These are phyloP conservation scores for Scheffersomyces quercinus DNA, from an alignment of 1,139 yeast species.

Conservation along the genomic window DNA sequence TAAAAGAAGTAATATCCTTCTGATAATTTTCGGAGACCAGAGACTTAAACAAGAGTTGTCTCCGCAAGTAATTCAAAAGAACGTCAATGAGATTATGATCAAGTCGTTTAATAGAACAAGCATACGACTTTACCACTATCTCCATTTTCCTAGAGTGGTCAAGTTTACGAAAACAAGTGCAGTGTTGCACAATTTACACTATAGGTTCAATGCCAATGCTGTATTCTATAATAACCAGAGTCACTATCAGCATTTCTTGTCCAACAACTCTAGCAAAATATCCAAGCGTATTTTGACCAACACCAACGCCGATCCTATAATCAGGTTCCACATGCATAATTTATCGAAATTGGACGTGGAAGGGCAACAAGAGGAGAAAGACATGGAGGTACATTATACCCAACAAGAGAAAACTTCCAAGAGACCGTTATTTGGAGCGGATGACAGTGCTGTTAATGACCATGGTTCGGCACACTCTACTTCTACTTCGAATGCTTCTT, in stretches of 20 bases:
- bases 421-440: too few species aligned
- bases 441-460: neutral
- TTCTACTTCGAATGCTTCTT: neutral
- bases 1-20: slow-evolving; percentile 21
- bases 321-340: slow-evolving; percentile 12
- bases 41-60: slow-evolving; percentile 8
- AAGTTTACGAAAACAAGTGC: slow-evolving; percentile 10
- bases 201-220: slow-evolving; percentile 5
- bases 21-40: slow-evolving; percentile 20
- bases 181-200: slow-evolving; percentile 7
- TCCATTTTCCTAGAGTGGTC: slow-evolving; percentile 20
- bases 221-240: slow-evolving; percentile 12
- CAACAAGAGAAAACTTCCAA: neutral
- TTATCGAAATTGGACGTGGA: neutral
- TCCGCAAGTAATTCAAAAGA: slow-evolving; percentile 5
- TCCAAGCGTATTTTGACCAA: slow-evolving; percentile 1
- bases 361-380: neutral
- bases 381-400: neutral
- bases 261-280: slow-evolving; percentile 1
- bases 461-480: too few species aligned
- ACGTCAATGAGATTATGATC: slow-evolving; percentile 25
- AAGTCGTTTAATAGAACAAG: slow-evolving; percentile 15
- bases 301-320: slow-evolving; percentile 12
- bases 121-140: slow-evolving; percentile 17
- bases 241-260: slow-evolving; percentile 11